A percentile compares a stretch with the other conserved stretches of the same genome.
Evolutionary conservation across 169 alveolate genomes (phyloP).

Genomic region (Eimeria necatrix): DNA sequence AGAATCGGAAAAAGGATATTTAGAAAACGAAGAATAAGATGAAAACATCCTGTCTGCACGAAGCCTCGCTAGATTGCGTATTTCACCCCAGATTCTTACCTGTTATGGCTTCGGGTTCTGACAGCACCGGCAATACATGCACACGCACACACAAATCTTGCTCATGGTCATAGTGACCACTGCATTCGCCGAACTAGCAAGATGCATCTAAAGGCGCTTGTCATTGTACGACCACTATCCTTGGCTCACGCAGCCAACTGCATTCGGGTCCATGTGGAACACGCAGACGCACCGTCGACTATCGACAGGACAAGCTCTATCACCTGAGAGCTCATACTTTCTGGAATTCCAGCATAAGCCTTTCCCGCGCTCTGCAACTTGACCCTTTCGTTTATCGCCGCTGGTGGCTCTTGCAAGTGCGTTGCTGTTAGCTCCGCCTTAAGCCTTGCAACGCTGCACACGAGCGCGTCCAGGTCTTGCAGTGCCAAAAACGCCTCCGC

Average conservation of each 20-base stretch:
- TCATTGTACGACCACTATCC: too few relatives aligned
- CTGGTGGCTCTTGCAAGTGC: background rate
- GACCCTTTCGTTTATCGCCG: background rate
- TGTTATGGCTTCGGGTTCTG: background rate
- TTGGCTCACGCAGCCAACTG: too few relatives aligned
- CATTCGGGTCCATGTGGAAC: too few relatives aligned
- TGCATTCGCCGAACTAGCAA: background rate
- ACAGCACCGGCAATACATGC: background rate
- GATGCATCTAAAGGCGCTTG: too few relatives aligned
- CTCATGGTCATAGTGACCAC: background rate
- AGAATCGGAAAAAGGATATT: background rate
- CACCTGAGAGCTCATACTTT: background rate
- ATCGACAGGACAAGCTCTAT: conserved; percentile 43
- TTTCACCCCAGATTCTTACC: background rate
- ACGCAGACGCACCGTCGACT: background rate
- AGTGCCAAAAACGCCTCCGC: background rate
- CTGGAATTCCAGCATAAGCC: background rate
- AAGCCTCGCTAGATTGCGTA: background rate
- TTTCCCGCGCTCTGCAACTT: background rate
- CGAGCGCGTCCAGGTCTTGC: background rate
- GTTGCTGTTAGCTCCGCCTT: conserved; percentile 30
- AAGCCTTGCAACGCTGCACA: background rate
- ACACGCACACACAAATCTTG: background rate
- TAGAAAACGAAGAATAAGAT: background rate
- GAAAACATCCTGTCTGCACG: background rate